A percentile compares a stretch with the other conserved stretches of the same genome.
phyloP scores from a whole-genome alignment of 164 flowering plant species.

The Aristolochia fimbriata region DNA sequence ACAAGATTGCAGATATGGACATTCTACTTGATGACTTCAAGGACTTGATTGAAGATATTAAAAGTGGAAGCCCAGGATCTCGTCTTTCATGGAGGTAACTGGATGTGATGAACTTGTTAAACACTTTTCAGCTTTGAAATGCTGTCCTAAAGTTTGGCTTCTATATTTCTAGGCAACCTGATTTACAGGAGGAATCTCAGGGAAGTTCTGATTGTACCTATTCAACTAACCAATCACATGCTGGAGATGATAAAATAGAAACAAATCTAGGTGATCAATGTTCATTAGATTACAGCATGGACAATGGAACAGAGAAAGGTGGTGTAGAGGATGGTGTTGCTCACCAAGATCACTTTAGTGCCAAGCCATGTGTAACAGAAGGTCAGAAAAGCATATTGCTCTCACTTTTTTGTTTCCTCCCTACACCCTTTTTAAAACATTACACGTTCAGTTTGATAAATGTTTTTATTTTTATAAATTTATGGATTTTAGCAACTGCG shows the following conservation, averaged over 20 bases:
- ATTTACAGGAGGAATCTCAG: conserved; percentile 58
- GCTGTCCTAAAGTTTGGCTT: neutral
- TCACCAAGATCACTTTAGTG: conserved; percentile 6
- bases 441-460: neutral
- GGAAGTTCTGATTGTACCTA: conserved; percentile 83
- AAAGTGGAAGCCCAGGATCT: conserved; percentile 39
- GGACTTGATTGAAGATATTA: conserved; percentile 54
- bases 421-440: neutral
- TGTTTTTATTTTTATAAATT: neutral
- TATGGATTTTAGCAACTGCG: conserved; percentile 22
- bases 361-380: no score
- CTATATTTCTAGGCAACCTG: conserved; percentile 48
- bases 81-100: conserved; percentile 57
- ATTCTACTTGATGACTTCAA: conserved; percentile 49
- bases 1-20: conserved; percentile 36
- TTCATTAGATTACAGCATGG: conserved; percentile 22
- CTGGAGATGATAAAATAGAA: conserved; percentile 32
- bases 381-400: no score
- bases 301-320: conserved; percentile 15
- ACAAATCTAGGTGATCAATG: conserved; percentile 31
- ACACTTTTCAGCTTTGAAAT: neutral
- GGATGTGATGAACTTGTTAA: neutral
- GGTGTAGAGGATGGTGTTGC: conserved; percentile 8
- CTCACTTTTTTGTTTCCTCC: neutral
- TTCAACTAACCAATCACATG: conserved; percentile 42